These are phyloP conservation scores for Scutellaria barbata DNA, from an alignment of 257 asterid genomes.

Conservation along the genomic window DNA sequence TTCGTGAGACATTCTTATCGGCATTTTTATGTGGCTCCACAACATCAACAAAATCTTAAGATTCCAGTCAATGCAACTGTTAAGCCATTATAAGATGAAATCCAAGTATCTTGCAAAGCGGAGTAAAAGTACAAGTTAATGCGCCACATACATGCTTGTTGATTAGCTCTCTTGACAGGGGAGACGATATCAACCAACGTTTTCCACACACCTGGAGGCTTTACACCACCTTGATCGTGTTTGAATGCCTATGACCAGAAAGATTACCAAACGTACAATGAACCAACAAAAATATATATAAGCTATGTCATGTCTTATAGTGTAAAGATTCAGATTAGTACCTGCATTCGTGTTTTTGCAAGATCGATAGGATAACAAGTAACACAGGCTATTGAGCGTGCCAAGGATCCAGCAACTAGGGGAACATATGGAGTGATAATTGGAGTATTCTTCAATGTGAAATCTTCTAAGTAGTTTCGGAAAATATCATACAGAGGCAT, in stretches of 20 bases:
- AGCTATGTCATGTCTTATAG: no score
- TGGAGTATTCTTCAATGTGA: slow-evolving; percentile 57
- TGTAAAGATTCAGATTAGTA: not conserved
- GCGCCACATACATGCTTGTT: slow-evolving; percentile 54
- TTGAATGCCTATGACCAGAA: slow-evolving; percentile 62
- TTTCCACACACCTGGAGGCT: slow-evolving; percentile 81
- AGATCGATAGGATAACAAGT: slow-evolving; percentile 90
- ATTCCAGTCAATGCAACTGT: no score
- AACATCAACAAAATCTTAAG: no score
- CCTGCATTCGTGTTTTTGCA: slow-evolving; percentile 98
- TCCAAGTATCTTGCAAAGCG: not conserved
- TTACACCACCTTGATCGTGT: slow-evolving; percentile 56
- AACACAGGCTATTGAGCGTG: slow-evolving; percentile 91
- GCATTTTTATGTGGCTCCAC: not conserved
- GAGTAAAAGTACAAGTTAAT: not conserved
- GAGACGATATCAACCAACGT: slow-evolving; percentile 67
- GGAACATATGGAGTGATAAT: slow-evolving; percentile 68
- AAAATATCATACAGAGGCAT: slow-evolving; percentile 92
- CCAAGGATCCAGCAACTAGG: slow-evolving; percentile 79
- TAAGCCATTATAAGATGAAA: no score
- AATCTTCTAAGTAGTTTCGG: slow-evolving; percentile 66
- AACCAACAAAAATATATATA: no score
- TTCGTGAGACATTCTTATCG: not conserved
- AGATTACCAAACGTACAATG: not conserved
- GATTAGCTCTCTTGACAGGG: slow-evolving; percentile 50